Base-by-base conservation (phyloP, 495 filamentous ascomycete species). In the Chaetomidium leptoderma region DNA sequence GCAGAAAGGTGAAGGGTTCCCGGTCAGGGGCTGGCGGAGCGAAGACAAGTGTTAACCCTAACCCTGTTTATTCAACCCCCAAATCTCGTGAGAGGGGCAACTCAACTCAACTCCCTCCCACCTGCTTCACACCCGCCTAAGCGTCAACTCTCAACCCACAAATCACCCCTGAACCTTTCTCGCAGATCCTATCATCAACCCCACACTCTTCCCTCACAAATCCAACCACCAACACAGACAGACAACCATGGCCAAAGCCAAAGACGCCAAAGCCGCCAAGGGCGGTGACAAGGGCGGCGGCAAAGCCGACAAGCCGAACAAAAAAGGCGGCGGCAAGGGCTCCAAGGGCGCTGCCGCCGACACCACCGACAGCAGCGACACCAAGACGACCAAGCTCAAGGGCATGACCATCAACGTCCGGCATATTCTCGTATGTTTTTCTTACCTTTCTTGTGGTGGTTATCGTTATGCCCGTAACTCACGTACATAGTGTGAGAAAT, bases 401-500 rank as follows among this genome's bases (percentile, higher is more conserved):
- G 81, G 86, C 6, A 89, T 88, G 59, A 81, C 81, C 40, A 89
- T 97, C 65, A 91, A 95, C 63, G 89, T 92, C 39, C 80, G 92
- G 19, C 92, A 97, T 72, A 95, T 97, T 63, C 77, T 97, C 62
- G 86, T 89, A 74, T 21, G 53, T 33, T 3, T 19, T n/a, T n/a
- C n/a, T n/a, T n/a, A n/a, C n/a, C n/a, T n/a, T n/a, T n/a, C n/a
- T n/a, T n/a, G n/a, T n/a, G n/a, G n/a, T n/a, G n/a, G n/a, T n/a
- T n/a, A n/a, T n/a, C n/a, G n/a, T n/a, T n/a, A n/a, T n/a, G n/a
- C n/a, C n/a, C n/a, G n/a, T n/a, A n/a, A n/a, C n/a, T n/a, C n/a
- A n/a, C n/a, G n/a, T n/a, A n/a, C n/a, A 50, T 6, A 90, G 88
- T 96, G 91, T 68, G 88, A 90, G 68, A 97, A 97, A 71, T 83